Evolutionary conservation across 139 green algal genomes (phyloP).

Genomic region (Micractinium sp.): DNA sequence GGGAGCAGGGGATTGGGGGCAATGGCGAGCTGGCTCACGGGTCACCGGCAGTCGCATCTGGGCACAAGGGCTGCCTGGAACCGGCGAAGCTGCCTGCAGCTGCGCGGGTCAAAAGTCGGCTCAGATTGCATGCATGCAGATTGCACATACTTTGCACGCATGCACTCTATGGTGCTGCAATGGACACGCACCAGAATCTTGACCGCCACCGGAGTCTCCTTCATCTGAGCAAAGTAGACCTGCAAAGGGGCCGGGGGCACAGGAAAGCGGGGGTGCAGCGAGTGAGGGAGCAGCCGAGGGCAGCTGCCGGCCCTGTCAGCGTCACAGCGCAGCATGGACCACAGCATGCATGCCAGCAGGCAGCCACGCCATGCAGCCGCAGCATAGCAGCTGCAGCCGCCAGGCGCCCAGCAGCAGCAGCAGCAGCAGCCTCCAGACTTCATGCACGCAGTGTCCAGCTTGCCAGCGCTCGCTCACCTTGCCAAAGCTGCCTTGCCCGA

Average conservation of each 20-base stretch:
- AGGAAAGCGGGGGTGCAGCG: no score
- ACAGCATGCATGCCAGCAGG: no score
- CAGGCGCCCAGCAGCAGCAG: no score
- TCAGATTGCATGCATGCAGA: background rate
- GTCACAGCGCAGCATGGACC: no score
- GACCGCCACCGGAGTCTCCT: conserved; percentile 1
- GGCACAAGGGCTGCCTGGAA: background rate
- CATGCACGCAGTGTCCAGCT: background rate
- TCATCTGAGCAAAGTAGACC: background rate
- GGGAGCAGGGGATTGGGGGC: background rate
- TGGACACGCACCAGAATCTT: background rate
- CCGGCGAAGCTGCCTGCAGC: background rate
- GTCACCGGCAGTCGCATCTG: no score
- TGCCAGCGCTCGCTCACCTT: background rate
- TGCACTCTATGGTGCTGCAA: no score
- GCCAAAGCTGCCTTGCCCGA: conserved; percentile 14
- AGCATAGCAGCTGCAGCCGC: background rate
- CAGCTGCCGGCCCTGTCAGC: no score
- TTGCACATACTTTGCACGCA: no score
- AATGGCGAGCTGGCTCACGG: background rate
- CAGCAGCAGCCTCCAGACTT: no score
- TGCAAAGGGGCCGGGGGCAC: background rate
- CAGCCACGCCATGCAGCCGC: no score
- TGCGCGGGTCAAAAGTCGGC: background rate
- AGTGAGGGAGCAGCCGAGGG: no score